These are phyloP conservation scores for Corymbia calophylla DNA, from an alignment of 441 rosid genomes.

Conservation along the genomic window DNA sequence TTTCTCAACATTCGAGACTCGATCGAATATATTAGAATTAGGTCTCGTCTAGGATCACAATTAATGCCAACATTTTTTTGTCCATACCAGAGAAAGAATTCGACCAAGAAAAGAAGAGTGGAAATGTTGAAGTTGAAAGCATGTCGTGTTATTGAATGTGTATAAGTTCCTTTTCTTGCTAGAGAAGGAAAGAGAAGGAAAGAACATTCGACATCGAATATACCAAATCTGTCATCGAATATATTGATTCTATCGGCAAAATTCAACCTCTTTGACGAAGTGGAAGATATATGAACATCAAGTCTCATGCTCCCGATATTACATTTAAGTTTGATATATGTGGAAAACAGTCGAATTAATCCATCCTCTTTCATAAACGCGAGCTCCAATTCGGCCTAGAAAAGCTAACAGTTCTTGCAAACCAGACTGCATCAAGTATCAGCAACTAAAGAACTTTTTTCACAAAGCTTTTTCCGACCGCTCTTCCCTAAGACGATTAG, in stretches of 20 bases:
- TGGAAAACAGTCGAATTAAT: neutral
- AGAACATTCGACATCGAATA: neutral
- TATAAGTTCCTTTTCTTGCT: neutral
- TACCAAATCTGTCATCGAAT: neutral
- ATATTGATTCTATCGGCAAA: neutral
- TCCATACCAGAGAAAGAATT: neutral
- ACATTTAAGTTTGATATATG: neutral
- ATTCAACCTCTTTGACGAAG: neutral
- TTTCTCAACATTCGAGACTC: neutral
- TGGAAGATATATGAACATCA: neutral
- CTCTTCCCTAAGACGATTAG: neutral
- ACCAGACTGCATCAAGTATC: neutral
- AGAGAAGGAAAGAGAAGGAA: neutral
- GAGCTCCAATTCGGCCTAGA: neutral
- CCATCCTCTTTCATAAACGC: neutral
- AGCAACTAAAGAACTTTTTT: neutral
- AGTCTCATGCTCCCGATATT: neutral
- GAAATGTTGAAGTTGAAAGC: neutral
- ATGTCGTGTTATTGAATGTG: neutral
- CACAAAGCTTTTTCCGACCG: neutral
- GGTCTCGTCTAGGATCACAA: neutral
- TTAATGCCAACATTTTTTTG: rapidly evolving
- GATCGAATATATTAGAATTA: neutral
- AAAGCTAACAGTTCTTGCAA: neutral
- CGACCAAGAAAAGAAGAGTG: neutral